Conservation (phyloP, 805 yeast genomes). For the Yamadazyma paraphyllophila region DNA sequence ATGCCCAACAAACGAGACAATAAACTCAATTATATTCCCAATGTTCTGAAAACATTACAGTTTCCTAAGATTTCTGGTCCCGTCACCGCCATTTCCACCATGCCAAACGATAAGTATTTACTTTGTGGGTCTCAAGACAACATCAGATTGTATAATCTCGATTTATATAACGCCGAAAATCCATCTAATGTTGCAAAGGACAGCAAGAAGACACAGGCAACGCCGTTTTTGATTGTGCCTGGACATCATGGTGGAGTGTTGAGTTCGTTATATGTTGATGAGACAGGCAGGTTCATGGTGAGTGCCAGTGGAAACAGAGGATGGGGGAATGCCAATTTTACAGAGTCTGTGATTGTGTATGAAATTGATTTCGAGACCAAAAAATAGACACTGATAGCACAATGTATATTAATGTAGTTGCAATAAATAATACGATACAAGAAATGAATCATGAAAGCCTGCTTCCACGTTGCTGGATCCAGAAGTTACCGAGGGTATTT, state of each 20-base stretch:
- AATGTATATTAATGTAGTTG: not conserved
- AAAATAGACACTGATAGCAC: not conserved
- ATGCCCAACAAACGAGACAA: conserved; percentile 44
- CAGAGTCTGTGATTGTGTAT: conserved; percentile 79
- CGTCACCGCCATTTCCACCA: conserved; percentile 71
- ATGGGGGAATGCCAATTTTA: conserved; percentile 77
- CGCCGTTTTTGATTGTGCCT: conserved; percentile 88
- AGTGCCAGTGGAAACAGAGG: conserved; percentile 95
- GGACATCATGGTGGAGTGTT: conserved; percentile 95
- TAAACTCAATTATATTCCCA: conserved; percentile 28
- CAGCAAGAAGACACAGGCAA: conserved; percentile 42
- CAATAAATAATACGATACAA: not conserved
- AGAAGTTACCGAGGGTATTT: not conserved
- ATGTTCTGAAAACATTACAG: conserved; percentile 56
- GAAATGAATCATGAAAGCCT: conserved; percentile 4
- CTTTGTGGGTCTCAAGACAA: conserved; percentile 91
- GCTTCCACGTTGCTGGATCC: not conserved
- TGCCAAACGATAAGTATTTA: conserved; percentile 78
- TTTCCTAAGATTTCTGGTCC: conserved; percentile 91
- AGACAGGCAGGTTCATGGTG: conserved; percentile 81
- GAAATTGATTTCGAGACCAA: conserved; percentile 53
- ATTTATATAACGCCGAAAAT: conserved; percentile 37
- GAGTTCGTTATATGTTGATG: conserved; percentile 76
- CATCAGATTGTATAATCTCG: conserved; percentile 78
- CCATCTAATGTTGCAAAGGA: conserved; percentile 18